phyloP scores from a whole-genome alignment of 2,329 filamentous ascomycete species.

The Arthrobotrys iridis region DNA sequence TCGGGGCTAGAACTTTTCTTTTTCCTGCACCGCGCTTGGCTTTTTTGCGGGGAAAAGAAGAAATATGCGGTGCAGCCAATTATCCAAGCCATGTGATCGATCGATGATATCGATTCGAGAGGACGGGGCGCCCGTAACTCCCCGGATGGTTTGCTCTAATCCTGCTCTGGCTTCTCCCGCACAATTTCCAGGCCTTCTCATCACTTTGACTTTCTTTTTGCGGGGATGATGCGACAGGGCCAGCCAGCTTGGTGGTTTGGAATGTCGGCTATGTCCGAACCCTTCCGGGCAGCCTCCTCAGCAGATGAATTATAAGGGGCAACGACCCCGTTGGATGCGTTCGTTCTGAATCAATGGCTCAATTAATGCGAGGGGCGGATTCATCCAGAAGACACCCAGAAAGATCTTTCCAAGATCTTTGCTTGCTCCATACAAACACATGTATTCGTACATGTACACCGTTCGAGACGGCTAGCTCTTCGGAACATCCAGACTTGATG shows the following conservation, averaged over 20 bases:
- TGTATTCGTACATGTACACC: background rate
- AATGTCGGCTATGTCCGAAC: slow-evolving; percentile 48
- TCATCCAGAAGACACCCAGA: slow-evolving; percentile 17
- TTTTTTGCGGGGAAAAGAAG: slow-evolving; percentile 54
- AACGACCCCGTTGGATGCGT: slow-evolving; percentile 26
- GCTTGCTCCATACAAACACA: background rate
- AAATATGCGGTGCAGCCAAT: slow-evolving; percentile 26
- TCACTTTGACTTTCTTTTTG: slow-evolving; percentile 26
- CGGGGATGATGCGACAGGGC: slow-evolving; percentile 44
- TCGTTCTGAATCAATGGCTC: slow-evolving; percentile 36
- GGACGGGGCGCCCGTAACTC: slow-evolving; percentile 16
- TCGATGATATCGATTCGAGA: slow-evolving; percentile 12
- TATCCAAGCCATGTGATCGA: slow-evolving; percentile 41
- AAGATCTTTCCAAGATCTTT: slow-evolving; percentile 34
- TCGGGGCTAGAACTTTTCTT: slow-evolving; percentile 17
- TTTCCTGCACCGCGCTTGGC: slow-evolving; percentile 39
- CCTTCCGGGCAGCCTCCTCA: slow-evolving; percentile 12
- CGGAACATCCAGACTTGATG: slow-evolving; percentile 23
- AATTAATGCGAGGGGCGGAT: slow-evolving; percentile 38
- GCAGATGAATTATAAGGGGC: slow-evolving; percentile 41
- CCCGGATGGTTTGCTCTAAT: slow-evolving; percentile 10
- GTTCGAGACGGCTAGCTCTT: slow-evolving; percentile 28
- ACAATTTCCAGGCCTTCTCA: slow-evolving; percentile 41
- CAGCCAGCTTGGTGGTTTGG: background rate
- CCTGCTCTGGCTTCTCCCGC: slow-evolving; percentile 1